Conservation (phyloP, 352 stramenopile genomes). For the Phytophthora sp. region DNA sequence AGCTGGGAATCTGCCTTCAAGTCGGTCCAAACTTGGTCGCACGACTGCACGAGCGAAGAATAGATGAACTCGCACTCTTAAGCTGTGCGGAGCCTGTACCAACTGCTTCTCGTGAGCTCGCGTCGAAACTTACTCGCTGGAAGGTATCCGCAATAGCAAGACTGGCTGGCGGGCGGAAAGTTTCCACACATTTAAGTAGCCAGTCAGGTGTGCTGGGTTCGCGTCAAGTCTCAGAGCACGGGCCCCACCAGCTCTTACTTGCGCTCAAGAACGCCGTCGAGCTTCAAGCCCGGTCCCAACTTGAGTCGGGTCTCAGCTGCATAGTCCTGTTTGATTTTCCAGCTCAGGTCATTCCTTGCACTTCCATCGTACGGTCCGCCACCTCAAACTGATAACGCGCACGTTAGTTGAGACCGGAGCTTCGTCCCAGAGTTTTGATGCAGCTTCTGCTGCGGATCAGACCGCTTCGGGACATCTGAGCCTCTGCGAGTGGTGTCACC, state of each 20-base stretch:
- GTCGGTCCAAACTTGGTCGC: slow-evolving; percentile 19
- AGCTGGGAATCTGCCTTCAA: slow-evolving; percentile 17
- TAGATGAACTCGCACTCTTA: slow-evolving; percentile 5
- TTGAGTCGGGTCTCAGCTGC: slow-evolving; percentile 31
- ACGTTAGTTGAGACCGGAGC: slow-evolving; percentile 29
- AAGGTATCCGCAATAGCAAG: slow-evolving; percentile 22
- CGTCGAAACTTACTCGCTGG: slow-evolving; percentile 13
- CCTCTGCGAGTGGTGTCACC: slow-evolving; percentile 3
- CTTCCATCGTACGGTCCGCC: slow-evolving; percentile 9
- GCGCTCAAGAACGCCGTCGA: slow-evolving; percentile 1
- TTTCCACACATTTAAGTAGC: slow-evolving; percentile 33
- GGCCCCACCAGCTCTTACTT: slow-evolving; percentile 22
- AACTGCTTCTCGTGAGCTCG: slow-evolving; percentile 4
- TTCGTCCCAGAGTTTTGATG: not conserved
- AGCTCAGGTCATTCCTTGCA: slow-evolving; percentile 21
- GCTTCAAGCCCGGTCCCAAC: slow-evolving; percentile 34
- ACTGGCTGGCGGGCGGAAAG: no score
- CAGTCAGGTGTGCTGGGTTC: slow-evolving; percentile 26
- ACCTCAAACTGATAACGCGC: slow-evolving; percentile 34
- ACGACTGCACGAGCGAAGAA: slow-evolving; percentile 14
- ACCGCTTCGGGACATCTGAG: slow-evolving; percentile 27
- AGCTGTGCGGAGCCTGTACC: not conserved
- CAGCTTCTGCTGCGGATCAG: slow-evolving; percentile 26
- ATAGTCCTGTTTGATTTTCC: slow-evolving; percentile 14
- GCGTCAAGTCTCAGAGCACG: slow-evolving; percentile 26